Percentiles rank a stretch among this genome's conserved stretches.
These are phyloP conservation scores for Hyphopichia khmerensis DNA, from an alignment of 1,139 yeast genomes.

Conservation along the genomic window DNA sequence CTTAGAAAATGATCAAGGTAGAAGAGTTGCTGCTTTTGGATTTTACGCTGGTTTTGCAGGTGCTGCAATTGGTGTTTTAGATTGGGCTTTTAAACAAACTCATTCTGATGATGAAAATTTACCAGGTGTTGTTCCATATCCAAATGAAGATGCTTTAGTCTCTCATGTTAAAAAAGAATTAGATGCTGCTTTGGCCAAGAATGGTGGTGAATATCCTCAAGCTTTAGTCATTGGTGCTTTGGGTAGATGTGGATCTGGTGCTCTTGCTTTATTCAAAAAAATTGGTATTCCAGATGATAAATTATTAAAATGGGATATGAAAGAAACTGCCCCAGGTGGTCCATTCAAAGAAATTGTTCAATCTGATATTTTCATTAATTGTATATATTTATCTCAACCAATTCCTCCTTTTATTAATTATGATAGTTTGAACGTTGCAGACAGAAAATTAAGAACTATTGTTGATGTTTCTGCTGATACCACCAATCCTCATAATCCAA, in stretches of 20 bases:
- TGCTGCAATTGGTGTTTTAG: constrained; percentile 91
- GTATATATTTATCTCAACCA: constrained; percentile 91
- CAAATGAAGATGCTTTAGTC: constrained; percentile 73
- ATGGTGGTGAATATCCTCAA: constrained; percentile 68
- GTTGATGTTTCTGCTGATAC: constrained; percentile 99
- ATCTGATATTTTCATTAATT: constrained; percentile 88
- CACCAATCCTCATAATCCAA: constrained; percentile 96
- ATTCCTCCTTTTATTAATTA: constrained; percentile 86
- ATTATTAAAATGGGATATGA: constrained; percentile 92
- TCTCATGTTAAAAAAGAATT: constrained; percentile 66
- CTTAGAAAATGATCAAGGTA: constrained; percentile 88
- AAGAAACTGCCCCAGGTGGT: constrained; percentile 95
- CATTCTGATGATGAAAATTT: constrained; percentile 62
- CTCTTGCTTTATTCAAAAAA: constrained; percentile 76
- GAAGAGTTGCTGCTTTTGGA: constrained; percentile 99
- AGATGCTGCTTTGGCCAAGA: constrained; percentile 55
- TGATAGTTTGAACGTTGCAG: constrained; percentile 59
- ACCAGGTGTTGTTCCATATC: constrained; percentile 78
- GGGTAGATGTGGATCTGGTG: constrained; percentile 99
- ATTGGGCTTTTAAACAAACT: constrained; percentile 90
- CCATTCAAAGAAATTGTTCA: constrained; percentile 91
- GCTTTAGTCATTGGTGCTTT: constrained; percentile 93
- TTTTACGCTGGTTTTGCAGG: constrained; percentile 99
- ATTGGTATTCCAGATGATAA: constrained; percentile 86
- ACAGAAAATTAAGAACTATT: constrained; percentile 82